These are phyloP conservation scores for Halophytophthora batemanensis DNA, from an alignment of 352 stramenopile genomes.

Conservation along the genomic window DNA sequence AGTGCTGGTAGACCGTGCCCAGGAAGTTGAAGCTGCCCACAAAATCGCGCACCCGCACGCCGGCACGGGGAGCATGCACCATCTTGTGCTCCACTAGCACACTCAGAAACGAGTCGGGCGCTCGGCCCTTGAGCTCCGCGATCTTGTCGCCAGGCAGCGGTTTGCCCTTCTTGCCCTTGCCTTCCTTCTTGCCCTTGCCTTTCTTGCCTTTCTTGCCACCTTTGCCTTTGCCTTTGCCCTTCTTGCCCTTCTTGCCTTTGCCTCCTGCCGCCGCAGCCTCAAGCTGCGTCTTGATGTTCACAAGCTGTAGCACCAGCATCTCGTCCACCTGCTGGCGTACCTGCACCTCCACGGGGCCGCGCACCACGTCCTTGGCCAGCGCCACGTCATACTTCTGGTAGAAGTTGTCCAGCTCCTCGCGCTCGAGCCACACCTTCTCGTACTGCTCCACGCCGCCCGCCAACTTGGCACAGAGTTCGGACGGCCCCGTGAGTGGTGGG, in stretches of 20 bases:
- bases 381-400: slow-evolving; percentile 93
- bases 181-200: slow-evolving; percentile 39
- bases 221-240: slow-evolving; percentile 57
- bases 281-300: slow-evolving; percentile 92
- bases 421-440: slow-evolving; percentile 85
- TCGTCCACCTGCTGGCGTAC: slow-evolving; percentile 91
- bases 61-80: slow-evolving; percentile 53
- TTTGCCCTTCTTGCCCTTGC: slow-evolving; percentile 64
- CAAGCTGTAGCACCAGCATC: slow-evolving; percentile 91
- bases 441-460: slow-evolving; percentile 60
- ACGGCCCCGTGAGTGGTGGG: slow-evolving; percentile 83
- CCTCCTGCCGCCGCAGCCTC: slow-evolving; percentile 54
- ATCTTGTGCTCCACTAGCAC: slow-evolving; percentile 89
- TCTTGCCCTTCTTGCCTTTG: slow-evolving; percentile 77
- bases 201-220: slow-evolving; percentile 53
- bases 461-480: slow-evolving; percentile 81
- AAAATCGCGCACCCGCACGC: slow-evolving; percentile 69
- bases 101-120: slow-evolving; percentile 88
- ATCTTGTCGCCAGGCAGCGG: slow-evolving; percentile 90
- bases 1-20: slow-evolving; percentile 68
- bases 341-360: slow-evolving; percentile 81
- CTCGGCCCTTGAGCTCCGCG: slow-evolving; percentile 86
- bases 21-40: slow-evolving; percentile 92
- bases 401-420: slow-evolving; percentile 89
- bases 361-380: slow-evolving; percentile 89